phyloP scores from a whole-genome alignment of 2,329 filamentous ascomycete genomes.

The Neopestalotiopsis sp. region DNA sequence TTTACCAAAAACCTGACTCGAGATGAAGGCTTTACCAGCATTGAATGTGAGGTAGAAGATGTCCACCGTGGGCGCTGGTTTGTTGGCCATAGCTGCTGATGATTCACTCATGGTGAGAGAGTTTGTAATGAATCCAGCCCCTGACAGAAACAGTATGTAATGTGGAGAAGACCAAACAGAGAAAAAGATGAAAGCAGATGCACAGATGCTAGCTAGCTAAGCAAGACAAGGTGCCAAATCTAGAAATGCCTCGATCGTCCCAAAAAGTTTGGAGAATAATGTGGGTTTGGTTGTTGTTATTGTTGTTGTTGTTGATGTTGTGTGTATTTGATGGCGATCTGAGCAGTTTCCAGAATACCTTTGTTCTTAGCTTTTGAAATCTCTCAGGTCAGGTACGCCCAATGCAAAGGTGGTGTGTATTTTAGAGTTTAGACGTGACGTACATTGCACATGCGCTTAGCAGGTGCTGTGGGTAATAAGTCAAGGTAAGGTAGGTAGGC shows the following conservation, averaged over 20 bases:
- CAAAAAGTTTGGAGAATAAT: not conserved
- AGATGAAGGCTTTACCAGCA: conserved; percentile 75
- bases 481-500: too few relatives aligned
- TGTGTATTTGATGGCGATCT: not conserved
- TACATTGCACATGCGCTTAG: not conserved
- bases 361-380: not conserved
- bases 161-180: not conserved
- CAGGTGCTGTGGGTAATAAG: not conserved
- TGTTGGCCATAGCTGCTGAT: conserved; percentile 39
- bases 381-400: not conserved
- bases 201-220: not conserved
- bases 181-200: not conserved
- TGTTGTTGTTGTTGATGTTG: not conserved
- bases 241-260: not conserved
- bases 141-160: not conserved
- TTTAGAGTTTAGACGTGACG: not conserved
- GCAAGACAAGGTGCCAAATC: not conserved
- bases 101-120: conserved; percentile 19
- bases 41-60: conserved; percentile 90
- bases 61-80: conserved; percentile 59
- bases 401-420: not conserved
- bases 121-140: conserved; percentile 4
- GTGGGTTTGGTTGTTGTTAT: not conserved
- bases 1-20: conserved; percentile 72
- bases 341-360: not conserved